phyloP scores from a whole-genome alignment of 2,329 filamentous ascomycete genomes.

The Arthrinium phaeospermum region DNA sequence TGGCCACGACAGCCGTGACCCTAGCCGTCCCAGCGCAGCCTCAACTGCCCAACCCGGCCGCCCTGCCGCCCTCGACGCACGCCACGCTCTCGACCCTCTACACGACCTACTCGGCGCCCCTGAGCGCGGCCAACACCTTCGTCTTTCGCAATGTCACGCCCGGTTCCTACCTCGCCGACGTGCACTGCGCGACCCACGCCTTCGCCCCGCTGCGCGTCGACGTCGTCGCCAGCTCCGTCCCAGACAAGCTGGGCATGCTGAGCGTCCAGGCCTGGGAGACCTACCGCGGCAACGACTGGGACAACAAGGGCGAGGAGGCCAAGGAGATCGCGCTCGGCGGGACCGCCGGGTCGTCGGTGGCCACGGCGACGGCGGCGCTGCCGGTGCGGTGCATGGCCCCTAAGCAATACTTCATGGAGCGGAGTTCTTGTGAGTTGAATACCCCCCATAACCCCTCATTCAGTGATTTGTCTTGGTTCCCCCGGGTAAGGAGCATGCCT shows the following conservation, averaged over 20 bases:
- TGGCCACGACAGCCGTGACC: conserved; percentile 46
- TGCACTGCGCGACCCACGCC: conserved; percentile 74
- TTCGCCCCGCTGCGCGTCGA: conserved; percentile 86
- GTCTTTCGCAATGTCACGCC: conserved; percentile 74
- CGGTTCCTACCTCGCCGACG: conserved; percentile 81
- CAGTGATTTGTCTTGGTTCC: neutral
- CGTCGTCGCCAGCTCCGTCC: conserved; percentile 50
- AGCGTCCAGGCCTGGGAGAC: conserved; percentile 78
- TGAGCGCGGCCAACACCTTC: conserved; percentile 74
- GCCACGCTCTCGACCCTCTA: conserved; percentile 59
- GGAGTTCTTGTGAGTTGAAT: conserved; percentile 71
- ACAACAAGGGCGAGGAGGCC: conserved; percentile 75
- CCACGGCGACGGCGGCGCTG: conserved; percentile 45
- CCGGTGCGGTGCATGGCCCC: conserved; percentile 65
- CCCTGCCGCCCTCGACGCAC: conserved; percentile 69
- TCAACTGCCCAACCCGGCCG: conserved; percentile 52
- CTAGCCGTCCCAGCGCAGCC: conserved; percentile 49
- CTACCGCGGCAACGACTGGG: conserved; percentile 88
- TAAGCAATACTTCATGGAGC: conserved; percentile 80
- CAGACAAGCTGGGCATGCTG: conserved; percentile 36
- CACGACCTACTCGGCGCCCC: conserved; percentile 56
- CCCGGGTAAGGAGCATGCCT: neutral
- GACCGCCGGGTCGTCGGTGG: conserved; percentile 21
- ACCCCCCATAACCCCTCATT: neutral
- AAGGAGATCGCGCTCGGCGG: conserved; percentile 42